A percentile compares a stretch with the other conserved stretches of the same genome.
Conservation (phyloP, 768 basidiomycete genomes). For the Fomitopsis pulvina region DNA sequence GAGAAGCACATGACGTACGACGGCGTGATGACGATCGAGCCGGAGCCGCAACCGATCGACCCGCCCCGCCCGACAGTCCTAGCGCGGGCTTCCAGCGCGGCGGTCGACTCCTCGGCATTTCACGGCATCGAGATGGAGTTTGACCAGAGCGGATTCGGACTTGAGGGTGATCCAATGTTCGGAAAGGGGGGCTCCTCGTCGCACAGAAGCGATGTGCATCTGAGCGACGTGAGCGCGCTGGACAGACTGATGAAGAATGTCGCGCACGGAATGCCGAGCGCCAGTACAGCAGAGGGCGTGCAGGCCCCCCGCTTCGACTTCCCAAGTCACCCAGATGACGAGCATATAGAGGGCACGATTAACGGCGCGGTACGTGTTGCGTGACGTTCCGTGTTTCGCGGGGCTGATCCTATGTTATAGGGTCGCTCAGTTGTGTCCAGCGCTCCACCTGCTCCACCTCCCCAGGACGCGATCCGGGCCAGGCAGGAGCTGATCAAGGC, state of each 20-base stretch:
- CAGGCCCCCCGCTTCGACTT: slow-evolving; percentile 10
- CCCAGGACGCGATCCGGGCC: slow-evolving; percentile 58
- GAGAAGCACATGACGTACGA: slow-evolving; percentile 24
- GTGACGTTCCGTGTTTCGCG: too few relatives aligned
- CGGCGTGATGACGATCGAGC: slow-evolving; percentile 28
- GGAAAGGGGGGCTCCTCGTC: slow-evolving; percentile 3
- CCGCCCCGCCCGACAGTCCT: slow-evolving; percentile 24
- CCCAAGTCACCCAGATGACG: not conserved
- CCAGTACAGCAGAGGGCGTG: slow-evolving; percentile 6
- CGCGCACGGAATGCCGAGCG: slow-evolving; percentile 14
- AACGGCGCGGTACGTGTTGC: too few relatives aligned
- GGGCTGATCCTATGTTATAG: not conserved
- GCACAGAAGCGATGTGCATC: slow-evolving; percentile 10
- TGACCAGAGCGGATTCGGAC: slow-evolving; percentile 4
- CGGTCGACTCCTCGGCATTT: slow-evolving; percentile 11
- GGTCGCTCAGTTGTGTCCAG: not conserved
- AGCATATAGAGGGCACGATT: not conserved
- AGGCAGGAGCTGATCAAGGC: slow-evolving; percentile 68
- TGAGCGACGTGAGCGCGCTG: slow-evolving; percentile 34
- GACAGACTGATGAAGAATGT: slow-evolving; percentile 34
- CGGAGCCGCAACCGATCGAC: slow-evolving; percentile 25
- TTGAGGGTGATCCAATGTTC: slow-evolving; percentile 10
- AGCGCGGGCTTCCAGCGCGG: slow-evolving; percentile 19
- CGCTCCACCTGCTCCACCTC: slow-evolving; percentile 37
- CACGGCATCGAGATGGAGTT: slow-evolving; percentile 21